These are phyloP conservation scores for Auriscalpium microsporum DNA, from an alignment of 768 basidiomycete genomes.

Conservation along the genomic window DNA sequence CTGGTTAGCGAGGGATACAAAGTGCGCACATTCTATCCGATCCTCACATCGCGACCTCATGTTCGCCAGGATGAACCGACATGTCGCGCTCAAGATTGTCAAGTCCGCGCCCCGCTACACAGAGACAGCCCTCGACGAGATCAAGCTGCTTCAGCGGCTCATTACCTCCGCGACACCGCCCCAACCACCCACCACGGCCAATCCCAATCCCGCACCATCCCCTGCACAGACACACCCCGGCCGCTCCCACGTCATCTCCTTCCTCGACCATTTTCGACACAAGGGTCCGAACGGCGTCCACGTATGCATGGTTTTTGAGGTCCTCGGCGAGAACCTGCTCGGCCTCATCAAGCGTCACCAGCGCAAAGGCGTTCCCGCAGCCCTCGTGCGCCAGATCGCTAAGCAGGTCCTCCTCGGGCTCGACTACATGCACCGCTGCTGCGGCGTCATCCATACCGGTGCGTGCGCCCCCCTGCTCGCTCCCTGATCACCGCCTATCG, in stretches of 20 bases:
- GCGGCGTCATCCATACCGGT: constrained; percentile 95
- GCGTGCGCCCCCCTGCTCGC: constrained; percentile 14
- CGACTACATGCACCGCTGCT: constrained; percentile 97
- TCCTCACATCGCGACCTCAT: not conserved
- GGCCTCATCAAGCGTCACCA: constrained; percentile 97
- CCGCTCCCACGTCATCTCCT: constrained; percentile 89
- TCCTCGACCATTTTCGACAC: constrained; percentile 96
- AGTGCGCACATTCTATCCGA: constrained; percentile 37
- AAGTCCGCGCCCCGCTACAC: constrained; percentile 97
- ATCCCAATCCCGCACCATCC: constrained; percentile 42
- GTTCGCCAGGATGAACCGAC: constrained; percentile 69
- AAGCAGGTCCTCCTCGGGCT: constrained; percentile 93
- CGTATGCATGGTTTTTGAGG: constrained; percentile 99
- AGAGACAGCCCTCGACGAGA: constrained; percentile 97
- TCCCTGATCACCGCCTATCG: not conserved
- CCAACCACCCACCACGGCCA: constrained; percentile 35
- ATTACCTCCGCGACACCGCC: constrained; percentile 73
- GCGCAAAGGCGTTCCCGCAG: constrained; percentile 94
- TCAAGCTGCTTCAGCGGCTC: constrained; percentile 92
- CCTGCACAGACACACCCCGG: constrained; percentile 77
- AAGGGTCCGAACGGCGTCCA: constrained; percentile 95
- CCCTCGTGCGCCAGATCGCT: constrained; percentile 88
- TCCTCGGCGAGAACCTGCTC: constrained; percentile 92
- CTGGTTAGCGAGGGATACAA: constrained; percentile 79
- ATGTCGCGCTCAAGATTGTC: constrained; percentile 98